phyloP scores from a whole-genome alignment of 2,329 filamentous ascomycete species.

The Teratosphaeria nubilosa region DNA sequence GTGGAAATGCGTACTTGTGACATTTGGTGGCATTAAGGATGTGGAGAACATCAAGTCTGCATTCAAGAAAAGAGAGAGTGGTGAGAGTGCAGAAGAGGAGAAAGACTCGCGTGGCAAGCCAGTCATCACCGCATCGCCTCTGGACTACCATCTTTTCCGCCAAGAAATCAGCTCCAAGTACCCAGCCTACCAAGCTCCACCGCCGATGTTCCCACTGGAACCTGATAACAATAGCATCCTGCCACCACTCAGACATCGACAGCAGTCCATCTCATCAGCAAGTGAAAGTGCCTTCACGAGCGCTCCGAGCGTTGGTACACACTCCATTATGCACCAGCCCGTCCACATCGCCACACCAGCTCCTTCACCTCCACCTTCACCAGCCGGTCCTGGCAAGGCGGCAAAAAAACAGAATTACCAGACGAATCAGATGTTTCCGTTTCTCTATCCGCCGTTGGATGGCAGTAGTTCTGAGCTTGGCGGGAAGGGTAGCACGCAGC shows the following conservation, averaged over 20 bases:
- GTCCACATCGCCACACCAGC: conserved; percentile 98
- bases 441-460: conserved; percentile 90
- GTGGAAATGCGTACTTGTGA: conserved; percentile 83
- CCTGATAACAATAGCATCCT: conserved; percentile 84
- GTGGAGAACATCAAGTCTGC: conserved; percentile 64
- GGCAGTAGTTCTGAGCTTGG: conserved; percentile 80
- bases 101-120: conserved; percentile 54
- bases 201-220: conserved; percentile 72
- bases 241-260: conserved; percentile 70
- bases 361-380: conserved; percentile 88
- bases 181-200: conserved; percentile 86
- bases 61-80: conserved; percentile 45
- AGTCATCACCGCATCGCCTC: conserved; percentile 82
- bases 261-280: conserved; percentile 29
- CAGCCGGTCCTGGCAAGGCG: conserved; percentile 71
- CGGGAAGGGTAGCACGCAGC: conserved; percentile 72
- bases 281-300: conserved; percentile 33
- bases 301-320: conserved; percentile 36
- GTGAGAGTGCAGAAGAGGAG: conserved; percentile 33
- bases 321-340: conserved; percentile 84
- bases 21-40: conserved; percentile 70
- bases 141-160: conserved; percentile 93
- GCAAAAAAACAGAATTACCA: conserved; percentile 99
- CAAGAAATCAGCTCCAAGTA: conserved; percentile 98
- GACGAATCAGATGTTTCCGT: conserved; percentile 97